These are phyloP conservation scores for Ganoderma sinense DNA, from an alignment of 1,284 basidiomycete species.

Conservation along the genomic window DNA sequence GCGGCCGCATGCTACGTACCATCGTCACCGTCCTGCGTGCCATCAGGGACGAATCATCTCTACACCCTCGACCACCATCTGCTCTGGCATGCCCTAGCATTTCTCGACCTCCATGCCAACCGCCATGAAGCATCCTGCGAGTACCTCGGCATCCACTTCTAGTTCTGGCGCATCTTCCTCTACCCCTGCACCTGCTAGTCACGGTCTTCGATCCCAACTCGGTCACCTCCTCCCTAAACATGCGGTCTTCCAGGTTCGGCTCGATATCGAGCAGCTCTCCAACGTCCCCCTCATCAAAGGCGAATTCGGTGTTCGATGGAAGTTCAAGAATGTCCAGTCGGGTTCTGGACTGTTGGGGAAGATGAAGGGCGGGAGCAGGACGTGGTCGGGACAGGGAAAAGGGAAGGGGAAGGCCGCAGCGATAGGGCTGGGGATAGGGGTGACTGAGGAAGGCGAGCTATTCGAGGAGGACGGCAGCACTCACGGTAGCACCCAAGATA, in stretches of 20 bases:
- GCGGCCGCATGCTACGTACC: neutral
- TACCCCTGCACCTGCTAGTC: constrained; percentile 20
- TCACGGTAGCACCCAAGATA: constrained; percentile 31
- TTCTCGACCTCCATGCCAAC: neutral
- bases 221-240: constrained; percentile 63
- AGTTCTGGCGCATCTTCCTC: constrained; percentile 32
- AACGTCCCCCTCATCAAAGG: constrained; percentile 81
- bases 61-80: constrained; percentile 15
- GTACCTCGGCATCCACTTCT: constrained; percentile 24
- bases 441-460: constrained; percentile 26
- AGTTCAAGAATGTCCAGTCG: constrained; percentile 69
- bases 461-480: constrained; percentile 30
- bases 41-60: neutral
- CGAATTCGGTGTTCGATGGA: constrained; percentile 80
- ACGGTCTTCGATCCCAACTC: constrained; percentile 49
- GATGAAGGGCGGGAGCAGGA: constrained; percentile 43
- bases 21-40: neutral
- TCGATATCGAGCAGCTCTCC: constrained; percentile 76
- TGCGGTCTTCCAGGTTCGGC: constrained; percentile 70
- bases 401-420: constrained; percentile 45
- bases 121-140: constrained; percentile 24
- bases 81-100: constrained; percentile 24
- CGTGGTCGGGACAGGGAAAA: constrained; percentile 38
- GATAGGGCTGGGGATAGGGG: constrained; percentile 28
- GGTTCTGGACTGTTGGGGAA: constrained; percentile 47